Percentiles rank a stretch among this genome's conserved stretches.
phyloP scores from a whole-genome alignment of 1,284 basidiomycete genomes.

The Tremellales sp. region DNA sequence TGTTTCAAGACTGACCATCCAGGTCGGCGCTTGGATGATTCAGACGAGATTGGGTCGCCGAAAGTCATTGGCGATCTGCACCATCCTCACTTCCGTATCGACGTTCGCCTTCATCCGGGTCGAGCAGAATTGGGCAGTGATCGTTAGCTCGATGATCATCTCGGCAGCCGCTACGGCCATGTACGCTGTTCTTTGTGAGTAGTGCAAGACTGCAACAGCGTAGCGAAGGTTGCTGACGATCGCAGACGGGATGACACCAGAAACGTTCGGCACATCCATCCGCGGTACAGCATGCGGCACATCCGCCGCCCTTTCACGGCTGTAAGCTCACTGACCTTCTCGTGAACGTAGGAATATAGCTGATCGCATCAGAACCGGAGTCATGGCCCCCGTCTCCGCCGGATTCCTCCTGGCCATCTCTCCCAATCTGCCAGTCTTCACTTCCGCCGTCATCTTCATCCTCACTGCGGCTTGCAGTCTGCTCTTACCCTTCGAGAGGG shows the following conservation, averaged over 20 bases:
- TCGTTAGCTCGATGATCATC: constrained; percentile 74
- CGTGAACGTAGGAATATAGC: background rate
- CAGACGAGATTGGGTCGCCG: constrained; percentile 70
- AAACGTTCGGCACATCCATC: constrained; percentile 77
- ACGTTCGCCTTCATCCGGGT: constrained; percentile 70
- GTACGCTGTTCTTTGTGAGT: constrained; percentile 86
- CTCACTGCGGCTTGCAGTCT: constrained; percentile 66
- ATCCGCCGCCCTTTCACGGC: constrained; percentile 79
- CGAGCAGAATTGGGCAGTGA: constrained; percentile 60
- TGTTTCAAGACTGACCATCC: constrained; percentile 10
- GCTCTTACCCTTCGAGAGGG: constrained; percentile 52
- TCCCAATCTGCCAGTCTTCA: constrained; percentile 71
- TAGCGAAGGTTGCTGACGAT: constrained; percentile 1
- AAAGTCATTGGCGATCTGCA: constrained; percentile 73
- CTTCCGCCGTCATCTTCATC: constrained; percentile 66
- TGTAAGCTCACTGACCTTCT: constrained; percentile 60
- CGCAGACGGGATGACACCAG: constrained; percentile 76
- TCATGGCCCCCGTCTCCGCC: constrained; percentile 82
- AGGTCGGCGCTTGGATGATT: constrained; percentile 87
- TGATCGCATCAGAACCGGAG: constrained; percentile 65
- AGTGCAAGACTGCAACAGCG: constrained; percentile 11
- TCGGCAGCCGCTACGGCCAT: constrained; percentile 80
- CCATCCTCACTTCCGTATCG: constrained; percentile 72
- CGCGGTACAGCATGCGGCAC: constrained; percentile 88
- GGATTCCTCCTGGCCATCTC: constrained; percentile 71